Conservation (phyloP, 2,329 filamentous ascomycete species). For the Monascus ruber region DNA sequence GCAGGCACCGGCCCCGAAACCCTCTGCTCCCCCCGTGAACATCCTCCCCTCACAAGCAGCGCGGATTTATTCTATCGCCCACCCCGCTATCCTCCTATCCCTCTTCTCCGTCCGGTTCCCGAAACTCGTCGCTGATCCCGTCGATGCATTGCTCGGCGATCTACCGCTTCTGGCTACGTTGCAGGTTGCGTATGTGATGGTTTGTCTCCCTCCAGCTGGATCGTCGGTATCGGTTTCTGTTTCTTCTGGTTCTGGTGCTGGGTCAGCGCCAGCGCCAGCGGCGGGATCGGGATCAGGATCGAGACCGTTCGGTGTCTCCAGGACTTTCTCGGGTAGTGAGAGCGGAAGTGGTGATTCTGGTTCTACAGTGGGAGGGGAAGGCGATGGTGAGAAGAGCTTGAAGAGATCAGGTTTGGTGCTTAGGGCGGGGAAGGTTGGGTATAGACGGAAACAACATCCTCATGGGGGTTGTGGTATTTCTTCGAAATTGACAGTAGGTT, state of each 20-base stretch:
- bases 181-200: conserved; percentile 50
- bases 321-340: background rate
- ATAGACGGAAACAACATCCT: conserved; percentile 11
- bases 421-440: conserved; percentile 11
- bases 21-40: conserved; percentile 31
- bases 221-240: conserved; percentile 11
- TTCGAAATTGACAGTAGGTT: conserved; percentile 17
- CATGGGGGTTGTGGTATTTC: conserved; percentile 9
- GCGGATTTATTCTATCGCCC: conserved; percentile 50
- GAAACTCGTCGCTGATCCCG: conserved; percentile 58
- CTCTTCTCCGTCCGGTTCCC: conserved; percentile 54
- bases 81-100: conserved; percentile 56
- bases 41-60: conserved; percentile 39
- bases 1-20: conserved; percentile 12
- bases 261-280: background rate
- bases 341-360: background rate
- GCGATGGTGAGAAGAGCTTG: conserved; percentile 7
- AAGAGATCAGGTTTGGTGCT: conserved; percentile 3
- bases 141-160: conserved; percentile 48
- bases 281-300: conserved; percentile 2
- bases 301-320: background rate
- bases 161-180: conserved; percentile 52
- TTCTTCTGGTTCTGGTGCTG: background rate
- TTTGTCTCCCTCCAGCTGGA: conserved; percentile 48
- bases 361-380: conserved; percentile 4